Evolutionary conservation across 495 filamentous ascomycete species (phyloP).

Genomic region (Aspergillus coremiiformis): DNA sequence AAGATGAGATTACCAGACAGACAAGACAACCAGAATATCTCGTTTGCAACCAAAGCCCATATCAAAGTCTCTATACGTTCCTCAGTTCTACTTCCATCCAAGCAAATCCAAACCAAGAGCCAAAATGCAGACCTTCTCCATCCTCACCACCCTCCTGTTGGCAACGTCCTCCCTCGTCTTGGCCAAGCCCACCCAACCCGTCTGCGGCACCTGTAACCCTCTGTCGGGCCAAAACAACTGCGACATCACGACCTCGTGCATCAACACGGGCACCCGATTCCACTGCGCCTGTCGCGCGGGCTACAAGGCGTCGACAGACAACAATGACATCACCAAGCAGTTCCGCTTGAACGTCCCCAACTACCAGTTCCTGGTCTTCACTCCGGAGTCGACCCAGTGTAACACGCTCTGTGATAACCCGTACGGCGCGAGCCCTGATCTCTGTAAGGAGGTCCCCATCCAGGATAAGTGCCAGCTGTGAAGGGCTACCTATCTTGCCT

Average conservation of each 20-base stretch:
- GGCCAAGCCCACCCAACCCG: conserved; percentile 13
- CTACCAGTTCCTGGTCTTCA: conserved; percentile 39
- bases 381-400: conserved; percentile 31
- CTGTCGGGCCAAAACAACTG: conserved; percentile 37
- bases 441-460: conserved; percentile 34
- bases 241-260: conserved; percentile 39
- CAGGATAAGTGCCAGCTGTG: conserved; percentile 23
- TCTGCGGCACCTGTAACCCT: conserved; percentile 39
- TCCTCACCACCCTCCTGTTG: conserved; percentile 21
- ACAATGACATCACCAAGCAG: conserved; percentile 29
- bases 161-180: conserved; percentile 17
- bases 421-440: conserved; percentile 20
- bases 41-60: neutral
- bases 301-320: conserved; percentile 49
- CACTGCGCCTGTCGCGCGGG: conserved; percentile 66
- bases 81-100: too few relatives aligned
- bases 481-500: too few relatives aligned
- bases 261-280: conserved; percentile 61
- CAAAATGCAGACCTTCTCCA: conserved; percentile 23
- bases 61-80: too few relatives aligned
- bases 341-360: conserved; percentile 36
- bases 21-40: neutral
- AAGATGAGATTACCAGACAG: neutral
- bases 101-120: neutral
- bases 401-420: conserved; percentile 34